Evolutionary conservation across 306 rosid genomes (phyloP).

Genomic region (Medicago lupulina): DNA sequence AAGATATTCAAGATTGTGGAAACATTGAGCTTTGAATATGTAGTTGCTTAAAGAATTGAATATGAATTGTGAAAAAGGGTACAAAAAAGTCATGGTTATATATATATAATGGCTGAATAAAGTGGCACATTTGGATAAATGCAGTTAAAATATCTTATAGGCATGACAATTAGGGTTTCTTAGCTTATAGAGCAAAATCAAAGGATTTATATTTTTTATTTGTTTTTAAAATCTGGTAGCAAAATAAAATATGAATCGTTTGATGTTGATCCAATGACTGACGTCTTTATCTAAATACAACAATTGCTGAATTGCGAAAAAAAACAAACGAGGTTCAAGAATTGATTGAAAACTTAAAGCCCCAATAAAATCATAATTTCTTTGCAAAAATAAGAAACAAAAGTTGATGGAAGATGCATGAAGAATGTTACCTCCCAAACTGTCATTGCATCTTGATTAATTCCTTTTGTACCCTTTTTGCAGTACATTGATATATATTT

Average conservation of each 20-base stretch:
- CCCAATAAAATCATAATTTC: not conserved
- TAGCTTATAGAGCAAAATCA: too few species aligned
- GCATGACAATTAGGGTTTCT: not conserved
- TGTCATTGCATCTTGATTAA: constrained; percentile 87
- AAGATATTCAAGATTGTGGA: not conserved
- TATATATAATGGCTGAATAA: too few species aligned
- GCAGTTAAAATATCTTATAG: not conserved
- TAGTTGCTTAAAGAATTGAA: not conserved
- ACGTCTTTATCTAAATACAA: not conserved
- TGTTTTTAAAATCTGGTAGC: not conserved
- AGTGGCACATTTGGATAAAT: not conserved
- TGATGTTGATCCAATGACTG: not conserved
- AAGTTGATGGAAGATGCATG: not conserved
- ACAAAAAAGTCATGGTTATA: not conserved
- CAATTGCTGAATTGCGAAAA: too few species aligned
- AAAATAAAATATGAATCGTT: not conserved
- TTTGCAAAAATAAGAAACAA: not conserved
- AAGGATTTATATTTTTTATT: not conserved
- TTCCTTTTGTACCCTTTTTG: constrained; percentile 75
- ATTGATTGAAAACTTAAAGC: not conserved
- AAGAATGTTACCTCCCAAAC: constrained; percentile 77
- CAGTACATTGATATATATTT: constrained; percentile 61
- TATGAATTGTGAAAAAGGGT: not conserved
- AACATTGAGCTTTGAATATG: not conserved
- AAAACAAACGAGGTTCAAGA: not conserved